These are phyloP conservation scores for Populus hybrid DNA, from an alignment of 441 rosid genomes.

Conservation along the genomic window DNA sequence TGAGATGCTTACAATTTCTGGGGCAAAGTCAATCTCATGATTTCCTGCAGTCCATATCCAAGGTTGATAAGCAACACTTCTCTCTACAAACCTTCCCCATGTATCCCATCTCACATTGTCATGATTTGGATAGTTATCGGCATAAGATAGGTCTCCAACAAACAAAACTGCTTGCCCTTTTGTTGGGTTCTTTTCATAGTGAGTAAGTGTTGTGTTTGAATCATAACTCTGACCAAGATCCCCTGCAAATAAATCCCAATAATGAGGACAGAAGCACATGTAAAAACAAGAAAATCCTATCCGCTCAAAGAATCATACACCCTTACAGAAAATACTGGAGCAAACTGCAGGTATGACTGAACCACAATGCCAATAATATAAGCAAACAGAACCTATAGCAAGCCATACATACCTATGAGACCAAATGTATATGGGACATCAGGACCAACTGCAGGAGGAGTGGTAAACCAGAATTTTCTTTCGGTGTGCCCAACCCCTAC, in stretches of 20 bases:
- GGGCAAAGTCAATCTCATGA: constrained; percentile 75
- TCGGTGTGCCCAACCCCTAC: constrained; percentile 52
- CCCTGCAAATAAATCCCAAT: constrained; percentile 42
- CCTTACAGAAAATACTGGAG: not conserved
- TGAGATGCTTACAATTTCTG: constrained; percentile 47
- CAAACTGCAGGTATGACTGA: not conserved
- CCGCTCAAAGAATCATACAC: not conserved
- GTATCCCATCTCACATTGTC: constrained; percentile 77
- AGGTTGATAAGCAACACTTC: constrained; percentile 83
- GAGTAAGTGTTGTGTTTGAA: constrained; percentile 72
- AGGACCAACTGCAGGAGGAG: constrained; percentile 81
- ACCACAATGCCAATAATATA: not conserved
- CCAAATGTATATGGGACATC: constrained; percentile 90
- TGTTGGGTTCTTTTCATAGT: constrained; percentile 61
- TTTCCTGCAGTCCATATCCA: constrained; percentile 94
- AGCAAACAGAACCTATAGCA: not conserved
- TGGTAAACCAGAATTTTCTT: constrained; percentile 67
- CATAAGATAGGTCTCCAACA: constrained; percentile 83
- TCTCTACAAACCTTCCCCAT: constrained; percentile 79
- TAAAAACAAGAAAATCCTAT: not conserved
- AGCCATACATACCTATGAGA: constrained; percentile 56
- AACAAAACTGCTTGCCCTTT: constrained; percentile 72
- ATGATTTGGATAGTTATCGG: constrained; percentile 61
- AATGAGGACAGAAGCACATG: not conserved
- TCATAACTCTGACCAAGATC: constrained; percentile 90